phyloP scores from a whole-genome alignment of 2,329 filamentous ascomycete species.

The Colletotrichum aenigma region DNA sequence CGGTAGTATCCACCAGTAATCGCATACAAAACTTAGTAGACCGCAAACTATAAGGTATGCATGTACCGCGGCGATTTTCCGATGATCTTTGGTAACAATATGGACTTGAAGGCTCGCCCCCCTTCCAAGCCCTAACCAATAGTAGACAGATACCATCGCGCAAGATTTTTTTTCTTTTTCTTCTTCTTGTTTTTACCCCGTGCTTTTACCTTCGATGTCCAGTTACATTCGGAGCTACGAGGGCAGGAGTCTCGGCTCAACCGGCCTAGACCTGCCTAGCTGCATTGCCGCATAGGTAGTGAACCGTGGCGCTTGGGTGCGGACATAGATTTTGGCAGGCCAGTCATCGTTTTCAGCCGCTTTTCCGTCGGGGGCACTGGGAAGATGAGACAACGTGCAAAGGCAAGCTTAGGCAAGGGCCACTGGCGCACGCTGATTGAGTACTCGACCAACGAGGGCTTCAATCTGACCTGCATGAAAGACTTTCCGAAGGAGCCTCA shows the following conservation, averaged over 20 bases:
- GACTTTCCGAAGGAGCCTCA: not conserved
- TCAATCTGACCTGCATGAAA: not conserved
- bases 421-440: not conserved
- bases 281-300: not conserved
- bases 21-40: not conserved
- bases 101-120: not conserved
- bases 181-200: not conserved
- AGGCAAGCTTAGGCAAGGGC: not conserved
- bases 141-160: not conserved
- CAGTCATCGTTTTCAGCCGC: not conserved
- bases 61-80: not conserved
- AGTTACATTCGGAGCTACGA: not conserved
- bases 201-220: not conserved
- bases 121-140: not conserved
- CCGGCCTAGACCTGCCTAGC: not conserved
- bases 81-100: not conserved
- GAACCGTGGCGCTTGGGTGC: not conserved
- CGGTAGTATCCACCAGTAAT: not conserved
- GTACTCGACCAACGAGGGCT: not conserved
- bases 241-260: not conserved
- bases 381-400: not conserved
- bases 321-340: not conserved
- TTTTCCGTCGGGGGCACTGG: not conserved
- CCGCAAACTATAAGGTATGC: not conserved
- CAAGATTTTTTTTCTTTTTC: not conserved